These are phyloP conservation scores for Pseudozyma flocculosa DNA, from an alignment of 1,284 basidiomycete genomes.

Conservation along the genomic window DNA sequence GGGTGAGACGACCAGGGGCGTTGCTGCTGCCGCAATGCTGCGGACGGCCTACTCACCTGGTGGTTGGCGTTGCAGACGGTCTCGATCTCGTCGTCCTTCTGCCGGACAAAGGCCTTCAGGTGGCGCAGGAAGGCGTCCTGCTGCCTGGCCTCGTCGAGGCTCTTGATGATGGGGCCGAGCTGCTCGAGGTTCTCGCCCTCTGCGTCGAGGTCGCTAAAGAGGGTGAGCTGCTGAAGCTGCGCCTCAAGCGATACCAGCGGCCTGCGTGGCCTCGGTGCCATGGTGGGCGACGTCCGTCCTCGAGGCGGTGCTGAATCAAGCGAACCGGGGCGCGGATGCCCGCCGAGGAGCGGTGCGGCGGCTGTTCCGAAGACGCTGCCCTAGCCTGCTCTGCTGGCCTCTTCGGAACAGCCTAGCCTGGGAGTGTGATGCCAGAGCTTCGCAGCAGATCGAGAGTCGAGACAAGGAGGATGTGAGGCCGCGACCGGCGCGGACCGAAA, in stretches of 20 bases:
- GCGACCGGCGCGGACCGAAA: too few relatives aligned
- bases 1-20: too few relatives aligned
- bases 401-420: too few relatives aligned
- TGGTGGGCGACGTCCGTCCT: conserved; percentile 13
- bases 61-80: conserved; percentile 93
- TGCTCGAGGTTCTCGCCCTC: conserved; percentile 56
- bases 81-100: conserved; percentile 95
- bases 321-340: too few relatives aligned
- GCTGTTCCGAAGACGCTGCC: too few relatives aligned
- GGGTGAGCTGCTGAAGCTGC: conserved; percentile 56
- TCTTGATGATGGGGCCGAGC: conserved; percentile 58
- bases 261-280: conserved; percentile 28
- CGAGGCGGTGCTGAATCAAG: too few relatives aligned
- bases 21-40: too few relatives aligned
- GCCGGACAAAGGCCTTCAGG: conserved; percentile 79
- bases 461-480: too few relatives aligned
- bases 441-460: too few relatives aligned
- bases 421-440: too few relatives aligned
- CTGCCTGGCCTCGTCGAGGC: conserved; percentile 81
- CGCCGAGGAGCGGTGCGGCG: too few relatives aligned
- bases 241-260: conserved; percentile 54
- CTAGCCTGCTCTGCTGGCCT: too few relatives aligned
- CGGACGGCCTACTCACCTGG: conserved; percentile 66
- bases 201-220: conserved; percentile 52
- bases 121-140: conserved; percentile 88